Conservation (phyloP, 768 basidiomycete genomes). For the Tylopilus intermedius region DNA sequence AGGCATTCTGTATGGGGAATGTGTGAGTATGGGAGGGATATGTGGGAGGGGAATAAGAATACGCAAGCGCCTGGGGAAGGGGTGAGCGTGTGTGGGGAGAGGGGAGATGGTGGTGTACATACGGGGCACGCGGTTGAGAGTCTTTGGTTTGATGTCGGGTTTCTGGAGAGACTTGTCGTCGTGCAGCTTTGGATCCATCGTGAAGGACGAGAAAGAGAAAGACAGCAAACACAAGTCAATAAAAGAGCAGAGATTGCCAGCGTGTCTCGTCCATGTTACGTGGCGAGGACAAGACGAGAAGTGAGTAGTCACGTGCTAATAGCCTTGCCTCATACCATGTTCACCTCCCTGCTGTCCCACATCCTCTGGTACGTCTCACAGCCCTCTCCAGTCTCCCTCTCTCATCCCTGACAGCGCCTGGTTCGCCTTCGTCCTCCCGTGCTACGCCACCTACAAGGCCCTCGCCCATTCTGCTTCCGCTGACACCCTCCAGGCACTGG, state of each 20-base stretch:
- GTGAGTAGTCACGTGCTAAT: too few species aligned
- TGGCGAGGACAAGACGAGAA: not conserved
- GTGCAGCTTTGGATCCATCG: conserved; percentile 35
- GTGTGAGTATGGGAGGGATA: conserved; percentile 13
- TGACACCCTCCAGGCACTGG: conserved; percentile 53
- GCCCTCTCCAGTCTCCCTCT: not conserved
- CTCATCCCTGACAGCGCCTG: conserved; percentile 48
- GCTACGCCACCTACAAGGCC: conserved; percentile 64
- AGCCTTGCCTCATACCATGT: not conserved
- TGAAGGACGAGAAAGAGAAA: conserved; percentile 1
- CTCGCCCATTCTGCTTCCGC: conserved; percentile 47
- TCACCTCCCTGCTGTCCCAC: conserved; percentile 35
- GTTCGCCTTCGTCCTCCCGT: conserved; percentile 65
- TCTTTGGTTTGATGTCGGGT: conserved; percentile 68
- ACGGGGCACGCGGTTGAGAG: conserved; percentile 85
- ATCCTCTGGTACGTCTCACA: conserved; percentile 38
- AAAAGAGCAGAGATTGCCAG: conserved; percentile 5
- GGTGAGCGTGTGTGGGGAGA: conserved; percentile 13
- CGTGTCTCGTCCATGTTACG: conserved; percentile 1
- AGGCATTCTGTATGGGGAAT: conserved; percentile 66
- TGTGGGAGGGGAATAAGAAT: conserved; percentile 21
- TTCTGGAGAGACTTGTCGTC: conserved; percentile 40
- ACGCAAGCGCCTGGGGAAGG: conserved; percentile 69
- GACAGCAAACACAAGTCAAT: conserved; percentile 19
- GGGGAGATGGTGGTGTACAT: conserved; percentile 29